Evolutionary conservation across 495 filamentous ascomycete genomes (phyloP).

Genomic region (Alectoria sarmentosa): DNA sequence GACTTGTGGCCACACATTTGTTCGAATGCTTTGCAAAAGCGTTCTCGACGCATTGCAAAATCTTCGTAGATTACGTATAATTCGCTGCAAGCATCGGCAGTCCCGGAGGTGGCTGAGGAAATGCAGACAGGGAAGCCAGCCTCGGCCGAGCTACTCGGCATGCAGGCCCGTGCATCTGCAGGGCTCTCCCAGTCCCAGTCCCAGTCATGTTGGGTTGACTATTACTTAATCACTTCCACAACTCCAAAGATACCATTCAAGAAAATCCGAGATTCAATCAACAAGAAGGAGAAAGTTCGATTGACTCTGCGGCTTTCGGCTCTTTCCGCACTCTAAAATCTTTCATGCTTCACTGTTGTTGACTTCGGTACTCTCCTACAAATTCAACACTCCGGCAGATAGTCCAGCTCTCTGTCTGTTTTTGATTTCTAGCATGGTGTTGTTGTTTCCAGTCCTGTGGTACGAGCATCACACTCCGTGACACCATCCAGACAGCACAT

Average conservation of each 20-base stretch:
- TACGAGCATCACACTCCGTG: no score
- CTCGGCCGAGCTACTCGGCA: background rate
- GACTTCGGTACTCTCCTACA: no score
- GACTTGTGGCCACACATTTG: background rate
- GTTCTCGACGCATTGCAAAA: background rate
- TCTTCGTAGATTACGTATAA: background rate
- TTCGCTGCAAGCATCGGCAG: background rate
- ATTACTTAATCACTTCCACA: background rate
- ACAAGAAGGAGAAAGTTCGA: no score
- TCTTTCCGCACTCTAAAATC: background rate
- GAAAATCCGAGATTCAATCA: no score
- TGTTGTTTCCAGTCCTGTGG: no score
- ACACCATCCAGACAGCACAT: no score
- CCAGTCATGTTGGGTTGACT: background rate
- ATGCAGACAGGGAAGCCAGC: background rate
- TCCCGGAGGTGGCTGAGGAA: no score
- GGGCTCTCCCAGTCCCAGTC: no score
- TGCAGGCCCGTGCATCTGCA: background rate
- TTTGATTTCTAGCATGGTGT: background rate
- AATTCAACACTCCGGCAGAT: no score
- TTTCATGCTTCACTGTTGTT: no score
- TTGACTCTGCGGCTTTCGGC: background rate
- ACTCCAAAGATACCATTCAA: no score
- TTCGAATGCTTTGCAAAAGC: background rate
- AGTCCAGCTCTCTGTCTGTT: no score